Percentiles rank a stretch among this genome's conserved stretches.
phyloP scores from a whole-genome alignment of 352 stramenopile genomes.

The Globisporangium solare region DNA sequence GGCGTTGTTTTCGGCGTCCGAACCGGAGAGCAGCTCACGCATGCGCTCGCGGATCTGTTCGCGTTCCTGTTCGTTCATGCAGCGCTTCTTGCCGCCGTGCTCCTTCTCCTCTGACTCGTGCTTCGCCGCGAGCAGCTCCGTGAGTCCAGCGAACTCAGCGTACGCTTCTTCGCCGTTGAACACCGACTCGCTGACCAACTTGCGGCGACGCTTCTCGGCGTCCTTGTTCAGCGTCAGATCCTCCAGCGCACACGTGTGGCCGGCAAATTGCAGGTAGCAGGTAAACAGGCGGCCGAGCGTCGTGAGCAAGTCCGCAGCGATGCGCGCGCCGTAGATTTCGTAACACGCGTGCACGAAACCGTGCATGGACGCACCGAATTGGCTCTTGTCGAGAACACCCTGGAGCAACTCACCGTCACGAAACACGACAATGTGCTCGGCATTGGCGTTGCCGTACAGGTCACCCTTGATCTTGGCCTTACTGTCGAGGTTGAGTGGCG shows the following conservation, averaged over 20 bases:
- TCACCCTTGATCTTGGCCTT: slow-evolving; percentile 97
- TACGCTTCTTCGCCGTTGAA: slow-evolving; percentile 81
- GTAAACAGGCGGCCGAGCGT: slow-evolving; percentile 93
- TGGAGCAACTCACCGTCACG: slow-evolving; percentile 94
- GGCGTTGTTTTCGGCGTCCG: slow-evolving; percentile 69
- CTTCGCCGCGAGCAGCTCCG: slow-evolving; percentile 63
- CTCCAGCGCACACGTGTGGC: slow-evolving; percentile 98
- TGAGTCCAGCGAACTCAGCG: slow-evolving; percentile 77
- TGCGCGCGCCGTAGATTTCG: slow-evolving; percentile 82
- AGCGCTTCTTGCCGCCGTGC: slow-evolving; percentile 55
- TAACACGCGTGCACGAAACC: slow-evolving; percentile 98
- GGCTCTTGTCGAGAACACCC: slow-evolving; percentile 98
- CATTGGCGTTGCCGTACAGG: slow-evolving; percentile 91
- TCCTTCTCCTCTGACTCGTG: slow-evolving; percentile 34
- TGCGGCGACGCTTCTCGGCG: slow-evolving; percentile 89
- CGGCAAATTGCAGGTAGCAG: slow-evolving; percentile 97
- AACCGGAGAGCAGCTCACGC: slow-evolving; percentile 62
- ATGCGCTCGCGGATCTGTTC: slow-evolving; percentile 70
- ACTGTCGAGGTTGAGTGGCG: slow-evolving; percentile 89
- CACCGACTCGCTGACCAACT: slow-evolving; percentile 86
- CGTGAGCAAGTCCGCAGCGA: slow-evolving; percentile 79
- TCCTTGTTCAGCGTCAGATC: slow-evolving; percentile 96
- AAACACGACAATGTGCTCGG: slow-evolving; percentile 97
- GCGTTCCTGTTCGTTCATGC: slow-evolving; percentile 82
- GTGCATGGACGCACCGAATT: slow-evolving; percentile 98